phyloP scores from a whole-genome alignment of 768 basidiomycete genomes.

The Pleurotus cornucopiae region DNA sequence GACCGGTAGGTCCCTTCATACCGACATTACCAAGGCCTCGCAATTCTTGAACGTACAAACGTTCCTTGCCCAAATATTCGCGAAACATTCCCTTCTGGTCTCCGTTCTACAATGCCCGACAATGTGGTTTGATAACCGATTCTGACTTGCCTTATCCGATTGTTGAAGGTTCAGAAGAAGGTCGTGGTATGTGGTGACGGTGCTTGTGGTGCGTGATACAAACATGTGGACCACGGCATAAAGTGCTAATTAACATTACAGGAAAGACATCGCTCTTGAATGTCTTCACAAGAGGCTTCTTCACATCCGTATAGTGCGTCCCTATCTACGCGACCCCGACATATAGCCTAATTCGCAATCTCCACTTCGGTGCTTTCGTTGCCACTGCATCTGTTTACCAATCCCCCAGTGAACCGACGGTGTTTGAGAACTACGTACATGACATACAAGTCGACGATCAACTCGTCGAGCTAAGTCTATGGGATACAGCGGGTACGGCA shows the following conservation, averaged over 20 bases:
- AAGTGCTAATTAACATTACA: constrained; percentile 20
- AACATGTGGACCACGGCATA: constrained; percentile 15
- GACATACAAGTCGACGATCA: constrained; percentile 85
- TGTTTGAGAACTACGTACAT: constrained; percentile 97
- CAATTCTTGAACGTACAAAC: background rate
- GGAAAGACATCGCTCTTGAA: constrained; percentile 84
- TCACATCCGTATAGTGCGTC: constrained; percentile 88
- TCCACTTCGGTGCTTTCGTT: background rate
- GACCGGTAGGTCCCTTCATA: constrained; percentile 10
- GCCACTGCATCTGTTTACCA: background rate
- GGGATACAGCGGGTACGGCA: constrained; percentile 92
- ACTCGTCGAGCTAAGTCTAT: constrained; percentile 84
- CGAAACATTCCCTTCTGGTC: background rate
- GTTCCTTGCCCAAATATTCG: no score
- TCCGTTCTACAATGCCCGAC: no score
- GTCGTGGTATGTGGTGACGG: constrained; percentile 96
- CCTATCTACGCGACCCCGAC: background rate
- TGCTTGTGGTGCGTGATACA: constrained; percentile 68
- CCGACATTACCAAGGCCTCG: background rate
- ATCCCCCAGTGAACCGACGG: constrained; percentile 72
- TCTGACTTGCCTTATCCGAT: background rate
- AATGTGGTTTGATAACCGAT: background rate
- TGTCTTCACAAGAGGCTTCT: constrained; percentile 88
- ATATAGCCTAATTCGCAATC: background rate
- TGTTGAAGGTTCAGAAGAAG: constrained; percentile 42